phyloP scores from a whole-genome alignment of 2,329 filamentous ascomycete genomes.

The Xylaria polymorpha region DNA sequence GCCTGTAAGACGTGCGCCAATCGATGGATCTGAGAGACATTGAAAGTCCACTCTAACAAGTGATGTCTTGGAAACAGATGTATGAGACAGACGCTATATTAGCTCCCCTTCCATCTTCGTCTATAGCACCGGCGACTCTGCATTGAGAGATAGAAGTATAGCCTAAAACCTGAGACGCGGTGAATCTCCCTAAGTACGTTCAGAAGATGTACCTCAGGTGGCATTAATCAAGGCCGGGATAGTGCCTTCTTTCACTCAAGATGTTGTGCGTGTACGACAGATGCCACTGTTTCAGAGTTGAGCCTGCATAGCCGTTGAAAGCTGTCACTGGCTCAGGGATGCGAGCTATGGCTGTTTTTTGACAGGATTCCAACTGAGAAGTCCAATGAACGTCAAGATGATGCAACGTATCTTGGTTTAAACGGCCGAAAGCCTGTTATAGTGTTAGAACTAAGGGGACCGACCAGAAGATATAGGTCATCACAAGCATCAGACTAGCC shows the following conservation, averaged over 20 bases:
- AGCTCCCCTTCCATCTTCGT: background rate
- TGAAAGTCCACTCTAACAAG: slow-evolving; percentile 26
- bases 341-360: slow-evolving; percentile 17
- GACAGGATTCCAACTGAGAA: background rate
- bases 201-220: background rate
- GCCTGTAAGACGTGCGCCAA: slow-evolving; percentile 26
- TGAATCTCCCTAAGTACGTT: background rate
- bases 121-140: background rate
- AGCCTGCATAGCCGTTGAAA: slow-evolving; percentile 30
- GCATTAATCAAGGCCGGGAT: slow-evolving; percentile 19
- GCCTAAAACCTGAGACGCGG: background rate
- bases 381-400: slow-evolving; percentile 17
- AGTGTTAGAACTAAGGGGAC: background rate
- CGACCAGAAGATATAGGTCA: background rate
- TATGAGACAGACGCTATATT: slow-evolving; percentile 6
- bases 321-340: slow-evolving; percentile 30
- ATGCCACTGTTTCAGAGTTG: slow-evolving; percentile 41
- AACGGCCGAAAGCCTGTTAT: background rate
- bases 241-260: slow-evolving; percentile 21
- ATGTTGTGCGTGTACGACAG: slow-evolving; percentile 40
- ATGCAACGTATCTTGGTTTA: background rate
- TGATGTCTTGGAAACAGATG: slow-evolving; percentile 38
- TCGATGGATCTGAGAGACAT: slow-evolving; percentile 19
- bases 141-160: background rate
- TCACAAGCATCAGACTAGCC: background rate